These are phyloP conservation scores for Paecilomyces niveus DNA, from an alignment of 2,329 filamentous ascomycete species.

Conservation along the genomic window DNA sequence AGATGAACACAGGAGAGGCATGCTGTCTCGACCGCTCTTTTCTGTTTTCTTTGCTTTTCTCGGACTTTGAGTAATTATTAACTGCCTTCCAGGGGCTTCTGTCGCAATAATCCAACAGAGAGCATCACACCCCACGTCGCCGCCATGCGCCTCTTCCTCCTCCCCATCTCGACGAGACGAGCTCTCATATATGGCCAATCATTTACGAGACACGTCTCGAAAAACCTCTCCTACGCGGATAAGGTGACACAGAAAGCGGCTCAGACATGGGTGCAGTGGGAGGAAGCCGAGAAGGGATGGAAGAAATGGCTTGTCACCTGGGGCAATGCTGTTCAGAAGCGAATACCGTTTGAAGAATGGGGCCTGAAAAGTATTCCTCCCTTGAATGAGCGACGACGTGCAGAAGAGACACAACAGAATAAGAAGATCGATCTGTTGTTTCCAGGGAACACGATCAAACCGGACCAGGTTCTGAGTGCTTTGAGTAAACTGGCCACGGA, in stretches of 20 bases:
- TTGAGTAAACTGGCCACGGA: constrained; percentile 69
- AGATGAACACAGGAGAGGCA: constrained; percentile 10
- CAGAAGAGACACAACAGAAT: constrained; percentile 57
- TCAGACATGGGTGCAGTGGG: constrained; percentile 77
- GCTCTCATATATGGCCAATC: constrained; percentile 89
- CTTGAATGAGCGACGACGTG: constrained; percentile 58
- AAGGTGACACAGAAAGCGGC: constrained; percentile 64
- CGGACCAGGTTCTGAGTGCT: constrained; percentile 57
- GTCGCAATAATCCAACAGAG: neutral
- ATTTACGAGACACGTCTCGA: constrained; percentile 50
- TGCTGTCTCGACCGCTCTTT: constrained; percentile 12
- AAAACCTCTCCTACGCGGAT: constrained; percentile 57
- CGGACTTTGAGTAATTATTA: constrained; percentile 14
- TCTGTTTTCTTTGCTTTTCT: constrained; percentile 10
- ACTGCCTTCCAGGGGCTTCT: constrained; percentile 5
- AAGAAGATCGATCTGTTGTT: constrained; percentile 64
- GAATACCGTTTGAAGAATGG: constrained; percentile 97
- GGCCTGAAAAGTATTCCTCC: constrained; percentile 90
- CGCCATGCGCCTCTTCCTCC: constrained; percentile 83
- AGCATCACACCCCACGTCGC: constrained; percentile 6
- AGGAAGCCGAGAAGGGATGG: constrained; percentile 77
- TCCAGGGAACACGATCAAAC: constrained; percentile 62
- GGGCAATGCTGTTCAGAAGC: constrained; percentile 76
- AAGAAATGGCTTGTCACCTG: constrained; percentile 79
- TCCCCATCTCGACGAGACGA: constrained; percentile 85